Percentiles rank a stretch among this genome's conserved stretches.
Evolutionary conservation across 2,329 filamentous ascomycete genomes (phyloP).

Genomic region (Aureobasidium lini): DNA sequence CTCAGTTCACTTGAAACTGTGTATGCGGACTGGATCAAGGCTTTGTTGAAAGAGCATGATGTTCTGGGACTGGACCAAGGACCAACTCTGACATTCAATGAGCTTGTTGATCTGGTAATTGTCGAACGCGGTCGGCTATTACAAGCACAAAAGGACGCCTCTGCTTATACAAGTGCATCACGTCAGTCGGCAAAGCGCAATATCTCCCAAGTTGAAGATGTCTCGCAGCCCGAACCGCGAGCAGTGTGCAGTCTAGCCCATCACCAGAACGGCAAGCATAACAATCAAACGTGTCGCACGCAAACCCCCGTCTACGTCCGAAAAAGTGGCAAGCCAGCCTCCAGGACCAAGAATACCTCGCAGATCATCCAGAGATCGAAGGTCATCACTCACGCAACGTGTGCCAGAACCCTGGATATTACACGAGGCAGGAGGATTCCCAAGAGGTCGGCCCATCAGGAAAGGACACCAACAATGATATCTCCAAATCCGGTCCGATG

Average conservation of each 20-base stretch:
- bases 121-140: background rate
- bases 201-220: background rate
- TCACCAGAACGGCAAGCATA: background rate
- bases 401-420: background rate
- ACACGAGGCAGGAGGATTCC: no score
- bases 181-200: background rate
- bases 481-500: no score
- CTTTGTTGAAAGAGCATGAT: background rate
- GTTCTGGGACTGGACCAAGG: background rate
- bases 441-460: no score
- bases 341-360: background rate
- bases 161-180: background rate
- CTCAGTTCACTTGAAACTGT: conserved; percentile 47
- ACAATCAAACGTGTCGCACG: background rate
- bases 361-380: background rate
- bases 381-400: background rate
- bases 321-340: background rate
- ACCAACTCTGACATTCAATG: background rate
- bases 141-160: background rate
- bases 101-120: background rate
- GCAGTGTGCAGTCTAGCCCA: background rate
- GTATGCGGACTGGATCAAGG: background rate
- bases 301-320: background rate
- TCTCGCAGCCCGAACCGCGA: background rate
- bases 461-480: no score